Evolutionary conservation across 345 rosid genomes (phyloP), one percentile per base, ranked within the genome.

Genomic region (Alliaria petiolata): DNA sequence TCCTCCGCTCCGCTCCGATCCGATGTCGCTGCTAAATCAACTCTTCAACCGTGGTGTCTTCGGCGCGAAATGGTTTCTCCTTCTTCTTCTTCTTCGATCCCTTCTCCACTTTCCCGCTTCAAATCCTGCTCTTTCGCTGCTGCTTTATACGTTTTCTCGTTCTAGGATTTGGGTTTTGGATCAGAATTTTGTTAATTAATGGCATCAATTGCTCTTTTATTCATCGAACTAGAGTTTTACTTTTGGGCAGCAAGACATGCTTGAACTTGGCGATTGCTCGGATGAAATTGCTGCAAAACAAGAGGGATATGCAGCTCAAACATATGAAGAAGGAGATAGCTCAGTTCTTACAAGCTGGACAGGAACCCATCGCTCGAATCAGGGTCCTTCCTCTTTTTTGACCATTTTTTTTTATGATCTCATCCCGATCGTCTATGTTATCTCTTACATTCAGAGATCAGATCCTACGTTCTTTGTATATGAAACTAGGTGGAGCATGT

Each of bases 301-400:
- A 91, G 84, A 89, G 98, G 76, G 98, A 87, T 75, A 61, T 86
- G 85, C 92, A 86, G 78, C 96, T 93, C 49, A 87, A 87, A 70
- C 87, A 84, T 26, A 95, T 95, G 96, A 87, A 93, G 74, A 89
- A 86, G 73, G 97, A 93, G 85, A 89, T 93, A 51, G 95, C 99
- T 55, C 95, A 91, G 36, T 91, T 95, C 77, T 76, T 95, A 75
- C 96, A 85, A 82, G 91, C 95, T 63, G 95, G 97, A 58, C 96
- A 91, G 76, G 97, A 95, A 82, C 75, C 97, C 9, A 95, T 95
- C 1, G 97, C 99, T 81, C 86, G 97, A 58, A 95, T 95, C 39
- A 79, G 99, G 83, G 98, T 89, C 74, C 1, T 30, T 6, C 39
- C 67, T 78, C 70, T 79, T 14, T n/a, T 34, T 1, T 28, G 35